phyloP scores from a whole-genome alignment of 768 basidiomycete species.

The Guyanaporus albipodus region DNA sequence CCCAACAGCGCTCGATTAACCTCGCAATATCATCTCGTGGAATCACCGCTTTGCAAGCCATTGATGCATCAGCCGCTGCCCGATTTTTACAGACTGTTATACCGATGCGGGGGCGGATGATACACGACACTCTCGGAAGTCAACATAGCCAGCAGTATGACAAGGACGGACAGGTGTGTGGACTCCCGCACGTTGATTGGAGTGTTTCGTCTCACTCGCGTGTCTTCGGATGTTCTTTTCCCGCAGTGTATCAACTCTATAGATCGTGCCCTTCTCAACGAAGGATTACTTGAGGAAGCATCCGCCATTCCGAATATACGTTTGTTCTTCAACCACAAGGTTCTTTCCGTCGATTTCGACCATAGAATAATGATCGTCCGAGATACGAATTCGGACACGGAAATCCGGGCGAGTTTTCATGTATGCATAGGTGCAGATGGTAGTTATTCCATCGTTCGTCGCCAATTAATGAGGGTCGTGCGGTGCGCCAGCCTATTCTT shows the following conservation, averaged over 20 bases:
- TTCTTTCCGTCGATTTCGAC: constrained; percentile 74
- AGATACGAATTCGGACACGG: constrained; percentile 41
- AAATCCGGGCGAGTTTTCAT: constrained; percentile 56
- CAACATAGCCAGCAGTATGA: constrained; percentile 86
- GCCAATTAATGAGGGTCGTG: constrained; percentile 93
- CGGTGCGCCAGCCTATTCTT: constrained; percentile 50
- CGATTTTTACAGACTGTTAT: constrained; percentile 76
- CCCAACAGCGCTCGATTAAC: constrained; percentile 89
- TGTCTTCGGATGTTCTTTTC: constrained; percentile 23
- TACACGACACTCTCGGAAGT: constrained; percentile 72
- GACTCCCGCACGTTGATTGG: constrained; percentile 16
- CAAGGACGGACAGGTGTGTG: constrained; percentile 76
- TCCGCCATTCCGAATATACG: constrained; percentile 58
- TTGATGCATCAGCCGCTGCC: constrained; percentile 67
- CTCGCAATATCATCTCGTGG: constrained; percentile 93
- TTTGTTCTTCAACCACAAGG: constrained; percentile 78
- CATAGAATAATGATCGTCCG: constrained; percentile 50
- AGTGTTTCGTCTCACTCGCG: constrained; percentile 13
- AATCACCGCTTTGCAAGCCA: constrained; percentile 77
- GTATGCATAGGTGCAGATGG: constrained; percentile 93
- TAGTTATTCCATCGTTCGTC: constrained; percentile 85
- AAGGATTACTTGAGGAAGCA: constrained; percentile 75
- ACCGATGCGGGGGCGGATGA: constrained; percentile 95
- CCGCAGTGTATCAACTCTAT: constrained; percentile 90
- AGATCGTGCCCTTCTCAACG: constrained; percentile 83